Percentiles rank a stretch among this genome's conserved stretches.
Conservation (phyloP, 768 basidiomycete genomes). For the Podaxis carcinomalis region DNA sequence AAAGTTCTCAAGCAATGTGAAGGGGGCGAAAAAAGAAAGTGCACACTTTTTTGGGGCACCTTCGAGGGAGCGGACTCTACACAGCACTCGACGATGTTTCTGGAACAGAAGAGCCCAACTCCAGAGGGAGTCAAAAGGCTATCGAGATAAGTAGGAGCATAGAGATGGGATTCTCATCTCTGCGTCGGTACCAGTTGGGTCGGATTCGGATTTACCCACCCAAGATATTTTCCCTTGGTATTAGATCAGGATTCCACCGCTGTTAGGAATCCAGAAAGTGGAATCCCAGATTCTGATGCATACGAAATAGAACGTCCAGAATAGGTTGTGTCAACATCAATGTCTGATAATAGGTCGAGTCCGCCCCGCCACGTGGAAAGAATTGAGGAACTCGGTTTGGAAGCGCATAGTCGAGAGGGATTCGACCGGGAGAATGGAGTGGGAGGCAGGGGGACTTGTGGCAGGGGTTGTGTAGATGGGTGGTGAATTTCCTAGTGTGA, state of each 20-base stretch:
- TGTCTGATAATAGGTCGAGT: neutral
- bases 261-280: slow-evolving; percentile 15
- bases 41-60: slow-evolving; percentile 14
- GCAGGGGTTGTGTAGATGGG: slow-evolving; percentile 8
- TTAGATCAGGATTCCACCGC: neutral
- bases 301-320: slow-evolving; percentile 14
- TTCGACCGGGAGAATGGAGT: neutral
- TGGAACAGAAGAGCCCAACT: slow-evolving; percentile 17
- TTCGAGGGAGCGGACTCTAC: slow-evolving; percentile 15
- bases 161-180: neutral
- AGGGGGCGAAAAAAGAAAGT: slow-evolving; percentile 2
- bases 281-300: slow-evolving; percentile 25
- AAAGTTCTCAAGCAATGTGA: neutral
- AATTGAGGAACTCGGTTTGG: slow-evolving; percentile 12
- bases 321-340: slow-evolving; percentile 9
- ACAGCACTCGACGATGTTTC: slow-evolving; percentile 17
- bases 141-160: slow-evolving; percentile 22
- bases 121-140: slow-evolving; percentile 23
- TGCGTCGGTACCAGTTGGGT: slow-evolving; percentile 17
- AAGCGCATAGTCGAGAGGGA: neutral
- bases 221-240: slow-evolving; percentile 12
- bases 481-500: slow-evolving; percentile 2
- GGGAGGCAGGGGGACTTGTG: neutral
- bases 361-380: slow-evolving; percentile 21
- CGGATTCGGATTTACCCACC: slow-evolving; percentile 9